phyloP scores from a whole-genome alignment of 2,329 filamentous ascomycete genomes.

The Ustilaginoidea virens region DNA sequence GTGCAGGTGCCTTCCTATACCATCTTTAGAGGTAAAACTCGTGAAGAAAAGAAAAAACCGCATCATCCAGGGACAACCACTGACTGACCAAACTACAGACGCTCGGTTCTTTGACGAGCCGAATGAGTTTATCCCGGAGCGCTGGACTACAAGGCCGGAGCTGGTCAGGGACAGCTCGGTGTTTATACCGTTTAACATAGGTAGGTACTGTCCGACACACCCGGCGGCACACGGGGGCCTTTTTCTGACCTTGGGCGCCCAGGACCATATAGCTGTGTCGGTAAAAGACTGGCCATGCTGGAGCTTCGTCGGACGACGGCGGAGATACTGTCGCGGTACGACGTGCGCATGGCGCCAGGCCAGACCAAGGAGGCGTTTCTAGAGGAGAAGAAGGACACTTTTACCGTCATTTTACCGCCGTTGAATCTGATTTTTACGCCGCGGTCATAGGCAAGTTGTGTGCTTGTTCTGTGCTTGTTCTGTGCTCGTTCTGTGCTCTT shows the following conservation, averaged over 20 bases:
- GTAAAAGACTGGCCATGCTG: constrained; percentile 4
- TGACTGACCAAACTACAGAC: constrained; percentile 17
- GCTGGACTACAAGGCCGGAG: constrained; percentile 10
- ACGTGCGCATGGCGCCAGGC: neutral
- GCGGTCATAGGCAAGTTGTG: no score
- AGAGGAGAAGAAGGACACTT: neutral
- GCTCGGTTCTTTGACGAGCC: constrained; percentile 5
- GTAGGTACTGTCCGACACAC: constrained; percentile 2
- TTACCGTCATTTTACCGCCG: no score
- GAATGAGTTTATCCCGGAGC: constrained; percentile 9
- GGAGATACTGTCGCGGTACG: neutral
- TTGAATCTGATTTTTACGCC: no score
- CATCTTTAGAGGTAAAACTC: constrained; percentile 6
- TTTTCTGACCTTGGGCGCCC: neutral
- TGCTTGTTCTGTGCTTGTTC: no score
- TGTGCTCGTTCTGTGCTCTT: no score
- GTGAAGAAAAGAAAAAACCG: no score
- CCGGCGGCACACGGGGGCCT: neutral
- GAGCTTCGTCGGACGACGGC: constrained; percentile 1
- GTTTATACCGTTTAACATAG: constrained; percentile 4
- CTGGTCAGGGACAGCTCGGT: constrained; percentile 9
- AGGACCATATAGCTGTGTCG: constrained; percentile 6
- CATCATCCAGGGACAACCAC: no score
- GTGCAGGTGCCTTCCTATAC: constrained; percentile 14
- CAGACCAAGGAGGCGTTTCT: neutral